These are phyloP conservation scores for Solanum hybrid DNA, from an alignment of 305 asterid genomes.

Conservation along the genomic window DNA sequence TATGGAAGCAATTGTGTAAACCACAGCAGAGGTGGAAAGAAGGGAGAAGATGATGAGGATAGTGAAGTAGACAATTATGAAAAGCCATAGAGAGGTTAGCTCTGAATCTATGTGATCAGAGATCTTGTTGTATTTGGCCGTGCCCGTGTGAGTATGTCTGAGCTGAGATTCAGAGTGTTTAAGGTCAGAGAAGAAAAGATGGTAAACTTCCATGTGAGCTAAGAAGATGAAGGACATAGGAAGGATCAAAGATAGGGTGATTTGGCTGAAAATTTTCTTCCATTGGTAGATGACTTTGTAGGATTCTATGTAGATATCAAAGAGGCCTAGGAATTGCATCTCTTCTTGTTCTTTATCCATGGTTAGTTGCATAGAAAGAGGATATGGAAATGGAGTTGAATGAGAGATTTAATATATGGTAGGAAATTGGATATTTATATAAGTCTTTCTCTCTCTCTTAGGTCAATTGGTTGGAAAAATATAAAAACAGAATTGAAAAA, in stretches of 20 bases:
- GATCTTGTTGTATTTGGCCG: slow-evolving; percentile 15
- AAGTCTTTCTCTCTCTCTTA: neutral
- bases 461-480: neutral
- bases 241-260: slow-evolving; percentile 38
- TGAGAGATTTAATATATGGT: neutral
- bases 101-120: slow-evolving; percentile 33
- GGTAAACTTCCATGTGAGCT: slow-evolving; percentile 30
- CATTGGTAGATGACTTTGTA: slow-evolving; percentile 28
- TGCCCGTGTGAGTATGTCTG: slow-evolving; percentile 6
- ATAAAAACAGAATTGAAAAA: neutral
- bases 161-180: slow-evolving; percentile 14
- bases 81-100: slow-evolving; percentile 12
- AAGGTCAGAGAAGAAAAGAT: slow-evolving; percentile 18
- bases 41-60: slow-evolving; percentile 42
- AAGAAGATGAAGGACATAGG: slow-evolving; percentile 47
- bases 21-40: slow-evolving; percentile 47
- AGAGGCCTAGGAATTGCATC: slow-evolving; percentile 37
- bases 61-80: slow-evolving; percentile 28
- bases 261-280: slow-evolving; percentile 42
- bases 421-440: neutral
- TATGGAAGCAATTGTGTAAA: slow-evolving; percentile 39
- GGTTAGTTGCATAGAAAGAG: neutral
- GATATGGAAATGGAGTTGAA: neutral
- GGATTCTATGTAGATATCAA: slow-evolving; percentile 39
- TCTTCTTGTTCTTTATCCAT: slow-evolving; percentile 58